Evolutionary conservation across 441 rosid genomes (phyloP).

Genomic region (Adansonia rubrostipa): DNA sequence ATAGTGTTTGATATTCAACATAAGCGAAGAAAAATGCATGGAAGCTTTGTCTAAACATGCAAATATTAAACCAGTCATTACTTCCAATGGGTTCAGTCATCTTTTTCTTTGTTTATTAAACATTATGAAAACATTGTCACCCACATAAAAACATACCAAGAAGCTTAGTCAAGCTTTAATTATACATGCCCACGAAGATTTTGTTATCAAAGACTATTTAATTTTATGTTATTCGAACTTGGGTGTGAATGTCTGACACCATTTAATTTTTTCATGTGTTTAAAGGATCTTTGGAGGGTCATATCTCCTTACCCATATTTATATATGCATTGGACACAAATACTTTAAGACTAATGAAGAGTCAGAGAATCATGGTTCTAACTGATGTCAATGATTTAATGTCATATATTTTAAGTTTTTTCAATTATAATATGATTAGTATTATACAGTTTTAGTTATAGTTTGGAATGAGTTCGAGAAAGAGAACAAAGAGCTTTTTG

Average conservation of each 20-base stretch:
- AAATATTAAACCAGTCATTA: slow-evolving; percentile 69
- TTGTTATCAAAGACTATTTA: neutral
- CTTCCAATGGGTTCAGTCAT: slow-evolving; percentile 61
- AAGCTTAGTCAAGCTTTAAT: neutral
- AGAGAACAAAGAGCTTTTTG: slow-evolving; percentile 84
- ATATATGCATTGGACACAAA: too few species aligned
- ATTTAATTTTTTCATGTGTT: too few species aligned
- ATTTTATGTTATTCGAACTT: neutral
- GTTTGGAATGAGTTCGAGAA: slow-evolving; percentile 86
- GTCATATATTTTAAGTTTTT: too few species aligned
- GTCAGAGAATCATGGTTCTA: too few species aligned
- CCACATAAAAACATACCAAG: neutral
- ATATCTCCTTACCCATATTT: too few species aligned
- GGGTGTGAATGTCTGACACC: too few species aligned
- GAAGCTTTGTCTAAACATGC: slow-evolving; percentile 46
- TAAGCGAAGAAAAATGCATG: slow-evolving; percentile 91
- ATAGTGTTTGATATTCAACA: slow-evolving; percentile 77
- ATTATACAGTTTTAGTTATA: too few species aligned
- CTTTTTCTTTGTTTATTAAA: neutral
- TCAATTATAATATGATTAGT: neutral
- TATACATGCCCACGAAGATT: neutral
- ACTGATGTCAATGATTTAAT: neutral
- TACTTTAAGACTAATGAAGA: too few species aligned
- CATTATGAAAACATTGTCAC: neutral
- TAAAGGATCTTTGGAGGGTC: too few species aligned